Evolutionary conservation across 768 basidiomycete species (phyloP).

Genomic region (Amanita brunnescens): DNA sequence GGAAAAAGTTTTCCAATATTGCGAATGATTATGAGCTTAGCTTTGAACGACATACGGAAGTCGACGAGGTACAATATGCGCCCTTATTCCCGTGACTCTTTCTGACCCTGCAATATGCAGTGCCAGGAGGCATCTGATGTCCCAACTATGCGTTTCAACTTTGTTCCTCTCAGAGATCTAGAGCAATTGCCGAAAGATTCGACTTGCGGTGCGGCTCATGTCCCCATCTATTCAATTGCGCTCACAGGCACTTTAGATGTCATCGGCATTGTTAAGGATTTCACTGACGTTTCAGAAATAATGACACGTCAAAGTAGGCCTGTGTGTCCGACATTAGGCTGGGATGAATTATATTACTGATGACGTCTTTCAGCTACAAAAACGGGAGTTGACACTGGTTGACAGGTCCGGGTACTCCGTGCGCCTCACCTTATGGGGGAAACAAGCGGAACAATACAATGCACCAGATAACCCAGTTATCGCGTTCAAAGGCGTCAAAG

Average conservation of each 20-base stretch:
- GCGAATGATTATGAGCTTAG: conserved; percentile 89
- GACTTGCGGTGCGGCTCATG: conserved; percentile 60
- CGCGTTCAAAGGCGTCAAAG: conserved; percentile 90
- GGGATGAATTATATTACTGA: neutral
- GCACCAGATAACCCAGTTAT: conserved; percentile 57
- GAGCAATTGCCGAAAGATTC: conserved; percentile 65
- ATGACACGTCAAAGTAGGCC: conserved; percentile 53
- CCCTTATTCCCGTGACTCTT: neutral
- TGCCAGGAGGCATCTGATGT: conserved; percentile 70
- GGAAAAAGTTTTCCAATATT: conserved; percentile 91
- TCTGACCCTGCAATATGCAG: conserved; percentile 28
- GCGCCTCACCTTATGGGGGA: conserved; percentile 91
- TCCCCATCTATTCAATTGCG: conserved; percentile 6
- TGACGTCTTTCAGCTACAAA: conserved; percentile 49
- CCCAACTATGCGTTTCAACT: conserved; percentile 80
- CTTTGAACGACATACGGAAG: conserved; percentile 75
- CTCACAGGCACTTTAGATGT: conserved; percentile 50
- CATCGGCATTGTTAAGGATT: conserved; percentile 78
- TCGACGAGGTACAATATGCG: conserved; percentile 60
- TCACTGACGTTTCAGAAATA: conserved; percentile 58
- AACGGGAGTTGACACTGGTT: conserved; percentile 85
- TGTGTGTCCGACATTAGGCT: conserved; percentile 17
- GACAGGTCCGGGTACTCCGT: conserved; percentile 74
- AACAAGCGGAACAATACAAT: conserved; percentile 80
- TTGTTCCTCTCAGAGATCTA: conserved; percentile 57